Conservation (phyloP, 1,284 basidiomycete species). For the Cryptococcus maquisensis region DNA sequence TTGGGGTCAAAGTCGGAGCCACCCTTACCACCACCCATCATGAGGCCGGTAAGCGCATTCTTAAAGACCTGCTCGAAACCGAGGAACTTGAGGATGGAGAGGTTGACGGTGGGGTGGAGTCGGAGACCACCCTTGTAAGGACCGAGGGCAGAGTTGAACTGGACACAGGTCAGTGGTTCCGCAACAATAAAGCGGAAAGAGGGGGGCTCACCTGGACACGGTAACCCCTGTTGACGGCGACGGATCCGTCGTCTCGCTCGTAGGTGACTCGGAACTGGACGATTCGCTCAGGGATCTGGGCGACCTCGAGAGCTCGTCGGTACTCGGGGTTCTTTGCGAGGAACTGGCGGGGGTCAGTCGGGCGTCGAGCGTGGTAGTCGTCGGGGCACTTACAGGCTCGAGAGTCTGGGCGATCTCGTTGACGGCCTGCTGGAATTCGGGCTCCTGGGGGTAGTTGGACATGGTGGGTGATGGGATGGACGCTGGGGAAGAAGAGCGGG, state of each 20-base stretch:
- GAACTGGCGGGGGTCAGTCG: slow-evolving; percentile 49
- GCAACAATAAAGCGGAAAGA: background rate
- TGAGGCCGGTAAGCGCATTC: slow-evolving; percentile 73
- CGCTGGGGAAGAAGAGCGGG: no score
- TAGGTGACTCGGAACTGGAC: slow-evolving; percentile 74
- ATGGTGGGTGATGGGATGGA: slow-evolving; percentile 25
- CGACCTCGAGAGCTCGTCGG: slow-evolving; percentile 65
- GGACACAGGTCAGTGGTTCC: background rate
- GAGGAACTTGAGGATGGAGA: slow-evolving; percentile 80
- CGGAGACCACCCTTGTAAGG: slow-evolving; percentile 80
- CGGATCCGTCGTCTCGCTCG: slow-evolving; percentile 67
- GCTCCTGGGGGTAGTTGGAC: slow-evolving; percentile 52
- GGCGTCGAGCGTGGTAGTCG: background rate
- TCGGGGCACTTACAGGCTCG: slow-evolving; percentile 47
- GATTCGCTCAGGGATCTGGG: slow-evolving; percentile 68
- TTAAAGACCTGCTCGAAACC: slow-evolving; percentile 81
- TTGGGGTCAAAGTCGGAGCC: slow-evolving; percentile 74
- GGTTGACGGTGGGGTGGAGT: slow-evolving; percentile 75
- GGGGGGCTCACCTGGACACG: slow-evolving; percentile 59
- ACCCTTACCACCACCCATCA: slow-evolving; percentile 72
- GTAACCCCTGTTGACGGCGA: slow-evolving; percentile 72
- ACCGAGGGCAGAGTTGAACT: slow-evolving; percentile 78
- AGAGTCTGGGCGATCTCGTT: slow-evolving; percentile 65
- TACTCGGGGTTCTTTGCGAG: slow-evolving; percentile 66
- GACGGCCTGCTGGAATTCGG: slow-evolving; percentile 62